Base-by-base conservation (phyloP, 169 alveolate genomes). In the Eimeria acervulina region DNA sequence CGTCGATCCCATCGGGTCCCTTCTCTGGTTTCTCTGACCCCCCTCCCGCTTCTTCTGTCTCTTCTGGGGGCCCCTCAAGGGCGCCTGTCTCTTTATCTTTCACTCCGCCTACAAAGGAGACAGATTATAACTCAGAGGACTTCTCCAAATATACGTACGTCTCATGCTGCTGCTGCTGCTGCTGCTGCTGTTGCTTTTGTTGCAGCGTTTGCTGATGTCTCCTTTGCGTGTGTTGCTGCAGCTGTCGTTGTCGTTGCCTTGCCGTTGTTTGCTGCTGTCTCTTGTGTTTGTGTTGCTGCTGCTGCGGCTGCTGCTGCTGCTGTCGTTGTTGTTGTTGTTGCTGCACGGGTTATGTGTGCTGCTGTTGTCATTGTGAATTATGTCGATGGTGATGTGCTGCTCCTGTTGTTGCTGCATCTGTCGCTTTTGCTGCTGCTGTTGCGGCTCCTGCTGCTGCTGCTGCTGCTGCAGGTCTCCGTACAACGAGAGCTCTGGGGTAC, bases 401-500 rank as follows among this genome's bases (percentile, higher is more conserved):
- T n/a, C n/a, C n/a, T 72, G 83, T 36, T 72, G 51, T 19, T 68
- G 80, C 17, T 68, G 42, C 80, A 15, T 68, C 23, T 28, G 40
- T n/a, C 31, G 70, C 70, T 8, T 0, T 47, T 8, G 26, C 78
- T 51, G 78, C 59, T 33, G 15, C 59, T 51, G 12, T 33, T 28
- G 44, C 4, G 8, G 28, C 23, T 59, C 31, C 55, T 31, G 68
- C 31, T 81, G 90, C 42, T 80, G 51, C 68, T 40, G 28, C 51
- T 66, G 84, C 90, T 40, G 38, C 28, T 66, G 84, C 83, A 91
- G 95, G 44, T 91, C 95, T 5, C 91, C 95, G 81, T 74, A 76
- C 83, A 51, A 51, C 40, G 96, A 93, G 74, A 59, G 93, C 42
- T 72, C 85, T 4, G 96, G 96, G 38, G 6, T 80, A 21, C 17